A percentile compares a stretch with the other conserved stretches of the same genome.
Conservation (phyloP, 2,329 filamentous ascomycete genomes). For the Claviceps sorghi region DNA sequence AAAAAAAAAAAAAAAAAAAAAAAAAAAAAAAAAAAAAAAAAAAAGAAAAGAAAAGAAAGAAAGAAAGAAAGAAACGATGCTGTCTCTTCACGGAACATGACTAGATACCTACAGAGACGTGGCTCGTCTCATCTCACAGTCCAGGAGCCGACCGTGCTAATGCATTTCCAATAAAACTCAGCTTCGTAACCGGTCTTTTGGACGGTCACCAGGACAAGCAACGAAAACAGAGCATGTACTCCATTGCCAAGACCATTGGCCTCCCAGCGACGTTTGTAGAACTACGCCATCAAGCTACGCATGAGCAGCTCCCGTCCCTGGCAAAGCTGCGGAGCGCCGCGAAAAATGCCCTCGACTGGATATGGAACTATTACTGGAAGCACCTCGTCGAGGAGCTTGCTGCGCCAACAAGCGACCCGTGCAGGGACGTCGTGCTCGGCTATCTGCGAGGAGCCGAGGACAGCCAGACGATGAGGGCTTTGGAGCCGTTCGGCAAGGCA, state of each 20-base stretch:
- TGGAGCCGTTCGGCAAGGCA: slow-evolving; percentile 22
- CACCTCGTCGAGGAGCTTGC: slow-evolving; percentile 22
- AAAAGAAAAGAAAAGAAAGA: too few species aligned
- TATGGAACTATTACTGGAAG: slow-evolving; percentile 81
- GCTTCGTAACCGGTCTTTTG: slow-evolving; percentile 67
- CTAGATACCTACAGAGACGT: neutral
- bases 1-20: too few species aligned
- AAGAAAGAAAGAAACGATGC: too few species aligned
- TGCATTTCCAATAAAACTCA: slow-evolving; percentile 14
- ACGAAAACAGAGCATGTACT: slow-evolving; percentile 59
- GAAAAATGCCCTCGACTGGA: slow-evolving; percentile 60
- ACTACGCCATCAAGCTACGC: slow-evolving; percentile 76
- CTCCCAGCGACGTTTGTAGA: slow-evolving; percentile 73
- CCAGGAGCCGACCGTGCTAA: neutral
- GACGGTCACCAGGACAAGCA: slow-evolving; percentile 57
- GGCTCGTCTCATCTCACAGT: neutral
- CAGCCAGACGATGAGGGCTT: slow-evolving; percentile 13
- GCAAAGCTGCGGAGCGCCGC: slow-evolving; percentile 57
- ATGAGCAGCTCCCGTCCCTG: slow-evolving; percentile 71
- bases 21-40: too few species aligned
- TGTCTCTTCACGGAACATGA: neutral
- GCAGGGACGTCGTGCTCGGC: slow-evolving; percentile 21
- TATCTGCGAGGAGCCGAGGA: slow-evolving; percentile 25
- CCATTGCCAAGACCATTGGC: slow-evolving; percentile 51
- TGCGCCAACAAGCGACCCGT: slow-evolving; percentile 11